phyloP scores from a whole-genome alignment of 2,329 filamentous ascomycete genomes.

The Colletotrichum sp. region DNA sequence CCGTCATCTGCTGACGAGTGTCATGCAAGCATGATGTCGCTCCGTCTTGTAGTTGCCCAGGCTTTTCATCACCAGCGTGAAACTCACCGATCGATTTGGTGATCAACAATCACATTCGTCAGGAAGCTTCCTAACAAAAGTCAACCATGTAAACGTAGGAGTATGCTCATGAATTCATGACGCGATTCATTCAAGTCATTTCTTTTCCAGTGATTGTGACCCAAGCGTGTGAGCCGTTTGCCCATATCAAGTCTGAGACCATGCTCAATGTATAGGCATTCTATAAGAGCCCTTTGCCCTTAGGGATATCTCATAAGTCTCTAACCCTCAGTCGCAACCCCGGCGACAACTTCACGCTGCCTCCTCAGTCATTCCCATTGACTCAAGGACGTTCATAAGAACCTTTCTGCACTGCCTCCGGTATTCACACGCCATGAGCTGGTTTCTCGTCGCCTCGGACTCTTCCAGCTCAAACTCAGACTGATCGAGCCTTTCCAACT shows the following conservation, averaged over 20 bases:
- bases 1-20: background rate
- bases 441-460: slow-evolving; percentile 48
- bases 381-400: slow-evolving; percentile 48
- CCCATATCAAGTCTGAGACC: background rate
- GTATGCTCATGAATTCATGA: background rate
- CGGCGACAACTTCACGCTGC: fast-evolving
- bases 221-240: background rate
- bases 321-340: fast-evolving
- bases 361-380: slow-evolving; percentile 30
- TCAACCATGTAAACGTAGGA: background rate
- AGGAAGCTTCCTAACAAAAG: background rate
- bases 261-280: background rate
- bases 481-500: slow-evolving; percentile 50
- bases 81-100: background rate
- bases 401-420: slow-evolving; percentile 53
- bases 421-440: slow-evolving; percentile 55
- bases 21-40: background rate
- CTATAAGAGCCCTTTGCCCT: background rate
- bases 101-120: background rate
- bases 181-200: background rate
- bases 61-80: background rate
- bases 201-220: background rate
- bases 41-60: background rate
- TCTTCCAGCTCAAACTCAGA: slow-evolving; percentile 50
- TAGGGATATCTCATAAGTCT: background rate